phyloP scores from a whole-genome alignment of 805 yeast genomes.

The Cyberlindnera mississippiensis region DNA sequence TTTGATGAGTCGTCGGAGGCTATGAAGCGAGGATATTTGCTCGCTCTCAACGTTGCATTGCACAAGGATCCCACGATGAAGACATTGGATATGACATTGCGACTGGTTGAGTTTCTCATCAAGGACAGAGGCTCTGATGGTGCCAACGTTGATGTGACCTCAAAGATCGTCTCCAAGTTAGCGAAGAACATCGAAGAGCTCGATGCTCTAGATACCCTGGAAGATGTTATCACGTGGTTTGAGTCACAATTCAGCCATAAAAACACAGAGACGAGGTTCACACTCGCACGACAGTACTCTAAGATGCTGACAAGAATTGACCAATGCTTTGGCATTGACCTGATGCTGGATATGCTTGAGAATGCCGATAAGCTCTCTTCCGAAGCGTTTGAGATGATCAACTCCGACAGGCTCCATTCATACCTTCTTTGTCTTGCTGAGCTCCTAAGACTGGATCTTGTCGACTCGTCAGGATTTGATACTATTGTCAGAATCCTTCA shows the following conservation, averaged over 20 bases:
- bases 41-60: slow-evolving; percentile 19
- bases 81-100: not conserved
- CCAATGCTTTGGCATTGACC: slow-evolving; percentile 37
- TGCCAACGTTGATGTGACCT: slow-evolving; percentile 12
- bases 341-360: slow-evolving; percentile 29
- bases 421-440: slow-evolving; percentile 35
- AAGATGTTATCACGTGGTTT: slow-evolving; percentile 46
- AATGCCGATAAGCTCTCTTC: slow-evolving; percentile 27
- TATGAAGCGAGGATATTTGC: slow-evolving; percentile 15
- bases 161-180: slow-evolving; percentile 27
- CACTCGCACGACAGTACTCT: slow-evolving; percentile 63
- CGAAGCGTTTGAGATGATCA: slow-evolving; percentile 30
- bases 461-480: slow-evolving; percentile 10
- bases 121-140: not conserved
- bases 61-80: slow-evolving; percentile 20
- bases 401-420: slow-evolving; percentile 31
- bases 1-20: slow-evolving; percentile 10
- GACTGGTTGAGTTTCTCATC: not conserved
- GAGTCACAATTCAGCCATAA: slow-evolving; percentile 40
- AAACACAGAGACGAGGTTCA: slow-evolving; percentile 57
- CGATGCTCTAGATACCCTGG: slow-evolving; percentile 31
- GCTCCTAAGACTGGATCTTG: slow-evolving; percentile 19
- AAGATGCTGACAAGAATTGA: slow-evolving; percentile 37
- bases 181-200: slow-evolving; percentile 12
- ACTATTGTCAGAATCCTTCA: slow-evolving; percentile 34